Base-by-base conservation (phyloP, 345 rosid genomes). In the Eucalyptus tenuipes region DNA sequence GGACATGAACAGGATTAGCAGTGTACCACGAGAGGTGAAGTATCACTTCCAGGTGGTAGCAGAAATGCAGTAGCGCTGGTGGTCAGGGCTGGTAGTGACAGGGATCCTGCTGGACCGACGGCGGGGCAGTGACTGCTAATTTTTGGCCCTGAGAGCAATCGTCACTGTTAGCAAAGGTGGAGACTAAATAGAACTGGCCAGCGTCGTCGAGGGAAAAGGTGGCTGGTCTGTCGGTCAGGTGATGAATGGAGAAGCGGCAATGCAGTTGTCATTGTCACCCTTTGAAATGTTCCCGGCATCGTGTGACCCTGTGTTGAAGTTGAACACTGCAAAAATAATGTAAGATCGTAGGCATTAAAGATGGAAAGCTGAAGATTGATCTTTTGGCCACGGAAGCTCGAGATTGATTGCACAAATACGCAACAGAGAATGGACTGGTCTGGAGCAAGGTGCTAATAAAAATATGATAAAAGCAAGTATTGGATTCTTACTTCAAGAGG, bases 61-160 rank as follows among this genome's bases (percentile, higher is more conserved):
- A 24, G 61, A 55, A 1, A 55, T 2, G 25, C 2, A 3, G 61
- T 55, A 0, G 61, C 1, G 0, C 61, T 0, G 3, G 13, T 55
- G 29, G 13, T 24, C 0, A 0, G 61, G 0, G 13, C 61, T 9
- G 61, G 29, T 8, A 10, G 61, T 55, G 61, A 55, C 61, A 55
- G 6, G 61, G 61, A 55, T 55, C 27, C 61, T 0, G 27, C 29
- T 55, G 27, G 61, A 55, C 6, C 3, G 0, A 24, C 3, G 29
- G 29, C 3, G 1, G 1, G 29, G 61, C 29, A 24, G 29, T 24
- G 61, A 24, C 27, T 55, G 29, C 61, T 24, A 55, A 55, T 22
- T 55, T 55, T 55, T 22, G 29, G 29, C 61, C 29, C 61, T 24
- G 3, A 55, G 61, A 55, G 61, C 61, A 24, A 55, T 24, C 1